Percentiles rank a stretch among this genome's conserved stretches.
phyloP scores from a whole-genome alignment of 2,329 filamentous ascomycete species.

The Parastagonospora nodorum region DNA sequence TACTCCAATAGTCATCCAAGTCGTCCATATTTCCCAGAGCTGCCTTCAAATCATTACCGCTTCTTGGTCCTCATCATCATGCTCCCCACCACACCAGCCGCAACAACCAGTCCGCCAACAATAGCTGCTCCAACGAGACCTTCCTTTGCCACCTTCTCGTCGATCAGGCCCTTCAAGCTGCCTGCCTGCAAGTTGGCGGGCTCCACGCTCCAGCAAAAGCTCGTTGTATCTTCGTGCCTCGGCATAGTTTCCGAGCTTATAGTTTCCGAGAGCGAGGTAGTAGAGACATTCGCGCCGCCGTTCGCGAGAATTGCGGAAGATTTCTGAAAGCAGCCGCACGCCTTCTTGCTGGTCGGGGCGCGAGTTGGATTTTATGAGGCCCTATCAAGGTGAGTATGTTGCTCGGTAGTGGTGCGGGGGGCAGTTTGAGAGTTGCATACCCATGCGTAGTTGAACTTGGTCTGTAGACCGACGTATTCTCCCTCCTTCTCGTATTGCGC shows the following conservation, averaged over 20 bases:
- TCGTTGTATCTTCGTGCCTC: constrained; percentile 96
- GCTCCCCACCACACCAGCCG: constrained; percentile 89
- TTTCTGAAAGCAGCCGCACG: constrained; percentile 90
- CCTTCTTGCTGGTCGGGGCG: constrained; percentile 91
- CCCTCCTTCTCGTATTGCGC: constrained; percentile 97
- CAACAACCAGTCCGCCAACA: constrained; percentile 88
- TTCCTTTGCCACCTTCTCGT: constrained; percentile 95
- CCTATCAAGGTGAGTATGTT: constrained; percentile 57
- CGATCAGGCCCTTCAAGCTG: constrained; percentile 84
- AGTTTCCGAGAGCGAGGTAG: constrained; percentile 96
- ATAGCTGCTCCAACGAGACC: constrained; percentile 94
- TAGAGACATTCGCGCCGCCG: constrained; percentile 96
- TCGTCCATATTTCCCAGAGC: not conserved
- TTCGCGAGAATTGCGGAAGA: constrained; percentile 92
- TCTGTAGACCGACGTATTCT: constrained; percentile 94
- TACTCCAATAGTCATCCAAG: not conserved
- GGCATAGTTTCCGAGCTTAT: constrained; percentile 96
- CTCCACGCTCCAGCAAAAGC: constrained; percentile 85
- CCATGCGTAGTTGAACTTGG: constrained; percentile 99
- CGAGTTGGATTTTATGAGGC: constrained; percentile 87
- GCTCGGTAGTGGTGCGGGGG: constrained; percentile 2
- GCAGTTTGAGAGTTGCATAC: constrained; percentile 54
- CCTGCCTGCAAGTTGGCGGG: constrained; percentile 87
- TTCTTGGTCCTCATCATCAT: constrained; percentile 77
- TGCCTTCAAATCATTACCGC: constrained; percentile 46